A percentile compares a stretch with the other conserved stretches of the same genome.
Evolutionary conservation across 2,329 filamentous ascomycete species (phyloP).

Genomic region (Beauveria brongniartii): DNA sequence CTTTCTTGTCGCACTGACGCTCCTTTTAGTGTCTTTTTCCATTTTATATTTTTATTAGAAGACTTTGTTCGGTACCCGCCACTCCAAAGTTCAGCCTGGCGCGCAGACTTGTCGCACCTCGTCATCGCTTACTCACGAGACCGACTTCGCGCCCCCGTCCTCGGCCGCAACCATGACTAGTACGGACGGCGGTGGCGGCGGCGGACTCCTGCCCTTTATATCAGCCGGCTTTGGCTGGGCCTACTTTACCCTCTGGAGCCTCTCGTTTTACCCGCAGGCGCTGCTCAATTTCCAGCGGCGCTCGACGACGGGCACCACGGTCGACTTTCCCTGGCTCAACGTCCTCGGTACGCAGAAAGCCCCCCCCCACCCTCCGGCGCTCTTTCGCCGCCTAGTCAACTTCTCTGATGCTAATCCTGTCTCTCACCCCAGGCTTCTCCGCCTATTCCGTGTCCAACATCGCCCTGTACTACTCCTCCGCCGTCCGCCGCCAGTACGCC

Average conservation of each 20-base stretch:
- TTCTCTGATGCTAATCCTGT: background rate
- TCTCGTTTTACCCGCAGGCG: slow-evolving; percentile 89
- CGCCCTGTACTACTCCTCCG: slow-evolving; percentile 69
- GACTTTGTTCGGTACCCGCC: no score
- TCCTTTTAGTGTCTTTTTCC: background rate
- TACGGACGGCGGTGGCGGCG: no score
- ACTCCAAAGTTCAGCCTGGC: no score
- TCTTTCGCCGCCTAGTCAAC: no score
- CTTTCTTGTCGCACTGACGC: background rate
- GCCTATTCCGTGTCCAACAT: slow-evolving; percentile 69
- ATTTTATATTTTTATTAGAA: no score
- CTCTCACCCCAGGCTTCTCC: slow-evolving; percentile 47
- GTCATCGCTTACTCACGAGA: no score
- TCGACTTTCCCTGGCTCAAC: slow-evolving; percentile 81
- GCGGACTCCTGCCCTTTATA: slow-evolving; percentile 36
- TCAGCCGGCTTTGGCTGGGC: slow-evolving; percentile 64
- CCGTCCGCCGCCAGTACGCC: slow-evolving; percentile 76
- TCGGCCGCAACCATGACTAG: background rate
- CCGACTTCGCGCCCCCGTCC: no score
- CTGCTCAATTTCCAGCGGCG: slow-evolving; percentile 69
- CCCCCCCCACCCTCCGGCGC: no score
- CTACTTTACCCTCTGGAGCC: slow-evolving; percentile 71
- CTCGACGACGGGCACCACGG: slow-evolving; percentile 74
- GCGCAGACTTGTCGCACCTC: no score
- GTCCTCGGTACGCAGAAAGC: slow-evolving; percentile 37